Percentiles rank a stretch among this genome's conserved stretches.
Conservation (phyloP, 768 basidiomycete species). For the Asterophora lycoperdoides region DNA sequence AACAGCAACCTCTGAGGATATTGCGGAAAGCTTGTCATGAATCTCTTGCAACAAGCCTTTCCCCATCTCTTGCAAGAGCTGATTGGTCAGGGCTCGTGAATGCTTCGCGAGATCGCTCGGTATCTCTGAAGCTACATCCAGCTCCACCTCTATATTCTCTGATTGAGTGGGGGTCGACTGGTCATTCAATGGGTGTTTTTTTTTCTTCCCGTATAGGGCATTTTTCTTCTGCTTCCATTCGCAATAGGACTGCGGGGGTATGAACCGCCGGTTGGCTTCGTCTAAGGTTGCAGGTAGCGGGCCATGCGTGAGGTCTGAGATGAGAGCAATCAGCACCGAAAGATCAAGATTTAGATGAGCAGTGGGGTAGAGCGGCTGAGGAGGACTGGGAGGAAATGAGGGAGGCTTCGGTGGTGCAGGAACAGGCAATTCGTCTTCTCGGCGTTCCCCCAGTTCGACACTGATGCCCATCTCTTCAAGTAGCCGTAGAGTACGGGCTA, state of each 20-base stretch:
- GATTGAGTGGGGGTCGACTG: conserved; percentile 10
- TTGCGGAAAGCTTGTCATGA: conserved; percentile 37
- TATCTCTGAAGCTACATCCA: conserved; percentile 25
- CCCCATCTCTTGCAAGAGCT: conserved; percentile 72
- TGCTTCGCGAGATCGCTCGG: conserved; percentile 47
- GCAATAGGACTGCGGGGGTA: conserved; percentile 51
- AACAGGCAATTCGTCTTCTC: conserved; percentile 21
- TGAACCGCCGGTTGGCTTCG: conserved; percentile 62
- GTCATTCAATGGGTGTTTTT: conserved; percentile 5
- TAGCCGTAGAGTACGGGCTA: conserved; percentile 51
- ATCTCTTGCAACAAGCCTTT: conserved; percentile 61
- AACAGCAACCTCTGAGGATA: conserved; percentile 24
- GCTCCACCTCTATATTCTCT: conserved; percentile 22
- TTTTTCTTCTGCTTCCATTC: conserved; percentile 52
- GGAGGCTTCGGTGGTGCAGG: conserved; percentile 2
- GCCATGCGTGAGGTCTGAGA: conserved; percentile 78
- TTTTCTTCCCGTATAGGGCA: conserved; percentile 18
- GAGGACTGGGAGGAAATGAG: conserved; percentile 11
- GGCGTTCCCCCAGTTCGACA: conserved; percentile 61
- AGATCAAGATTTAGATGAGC: conserved; percentile 73
- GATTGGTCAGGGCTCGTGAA: conserved; percentile 65
- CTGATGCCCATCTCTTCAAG: conserved; percentile 61
- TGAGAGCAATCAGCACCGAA: conserved; percentile 77
- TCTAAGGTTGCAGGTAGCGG: conserved; percentile 52
- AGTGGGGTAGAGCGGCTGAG: conserved; percentile 42